Evolutionary conservation across 805 yeast species (phyloP).

Genomic region (Starmerella bombi): DNA sequence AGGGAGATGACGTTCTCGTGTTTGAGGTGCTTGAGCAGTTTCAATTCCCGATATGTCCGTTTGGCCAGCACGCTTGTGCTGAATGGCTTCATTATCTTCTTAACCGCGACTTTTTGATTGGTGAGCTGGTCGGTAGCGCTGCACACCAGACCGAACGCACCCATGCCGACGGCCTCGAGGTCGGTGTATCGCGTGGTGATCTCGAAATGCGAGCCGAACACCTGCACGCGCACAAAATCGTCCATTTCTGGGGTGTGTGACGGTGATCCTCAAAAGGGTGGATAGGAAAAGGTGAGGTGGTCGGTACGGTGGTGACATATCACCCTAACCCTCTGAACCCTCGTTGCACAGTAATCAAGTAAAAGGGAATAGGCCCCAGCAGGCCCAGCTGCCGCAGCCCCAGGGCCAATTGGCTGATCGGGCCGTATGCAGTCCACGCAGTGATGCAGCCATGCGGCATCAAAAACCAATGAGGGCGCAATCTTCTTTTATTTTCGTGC

Average conservation of each 20-base stretch:
- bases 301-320: not conserved
- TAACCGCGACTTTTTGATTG: constrained; percentile 87
- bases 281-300: too few relatives aligned
- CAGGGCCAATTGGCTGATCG: too few relatives aligned
- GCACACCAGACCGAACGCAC: constrained; percentile 96
- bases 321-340: too few relatives aligned
- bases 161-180: constrained; percentile 97
- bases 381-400: too few relatives aligned
- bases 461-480: too few relatives aligned
- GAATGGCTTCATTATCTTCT: constrained; percentile 95
- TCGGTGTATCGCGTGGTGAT: constrained; percentile 47
- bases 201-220: constrained; percentile 23
- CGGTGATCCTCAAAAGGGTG: too few relatives aligned
- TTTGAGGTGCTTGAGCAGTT: constrained; percentile 78
- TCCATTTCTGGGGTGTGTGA: constrained; percentile 16
- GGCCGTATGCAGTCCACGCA: too few relatives aligned
- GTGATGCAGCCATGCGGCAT: too few relatives aligned
- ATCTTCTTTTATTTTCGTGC: too few relatives aligned
- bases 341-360: too few relatives aligned
- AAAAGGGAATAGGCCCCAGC: too few relatives aligned
- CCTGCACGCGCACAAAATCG: constrained; percentile 23
- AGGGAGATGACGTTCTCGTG: constrained; percentile 90
- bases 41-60: constrained; percentile 91
- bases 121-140: constrained; percentile 89
- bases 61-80: constrained; percentile 89